Conservation (phyloP, 768 basidiomycete genomes). For the Kockovaella imperatae region DNA sequence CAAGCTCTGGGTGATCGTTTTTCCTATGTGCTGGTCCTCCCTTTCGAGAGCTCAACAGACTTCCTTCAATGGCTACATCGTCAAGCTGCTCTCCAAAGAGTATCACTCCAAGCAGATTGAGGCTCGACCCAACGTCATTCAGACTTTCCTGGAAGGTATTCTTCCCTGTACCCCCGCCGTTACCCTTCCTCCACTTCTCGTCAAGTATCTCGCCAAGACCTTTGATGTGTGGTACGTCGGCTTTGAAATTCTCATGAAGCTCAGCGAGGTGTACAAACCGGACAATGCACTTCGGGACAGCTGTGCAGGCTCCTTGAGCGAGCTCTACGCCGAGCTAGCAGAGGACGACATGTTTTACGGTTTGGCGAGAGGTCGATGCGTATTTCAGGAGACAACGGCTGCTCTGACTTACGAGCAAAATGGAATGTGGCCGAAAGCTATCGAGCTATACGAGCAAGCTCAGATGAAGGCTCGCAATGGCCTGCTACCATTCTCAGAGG, state of each 20-base stretch:
- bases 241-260: conserved; percentile 71
- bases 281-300: conserved; percentile 71
- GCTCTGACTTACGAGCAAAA: conserved; percentile 87
- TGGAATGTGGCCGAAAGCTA: conserved; percentile 93
- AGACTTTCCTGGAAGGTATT: conserved; percentile 76
- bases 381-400: conserved; percentile 78
- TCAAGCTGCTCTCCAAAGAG: conserved; percentile 82
- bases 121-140: conserved; percentile 80
- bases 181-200: conserved; percentile 82
- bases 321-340: conserved; percentile 87
- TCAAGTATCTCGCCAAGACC: conserved; percentile 92
- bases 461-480: conserved; percentile 77
- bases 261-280: conserved; percentile 70
- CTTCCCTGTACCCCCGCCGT: conserved; percentile 80
- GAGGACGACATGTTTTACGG: conserved; percentile 99
- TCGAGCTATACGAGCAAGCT: conserved; percentile 77
- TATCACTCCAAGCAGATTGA: conserved; percentile 85
- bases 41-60: conserved; percentile 78
- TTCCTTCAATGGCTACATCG: conserved; percentile 81
- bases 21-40: conserved; percentile 76
- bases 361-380: conserved; percentile 79
- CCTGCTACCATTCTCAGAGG: conserved; percentile 78
- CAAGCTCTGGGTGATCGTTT: conserved; percentile 77
- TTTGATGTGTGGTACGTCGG: conserved; percentile 93
- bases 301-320: conserved; percentile 81